phyloP scores from a whole-genome alignment of 371 early-diverging fungal genomes.

The Mucor sp. region DNA sequence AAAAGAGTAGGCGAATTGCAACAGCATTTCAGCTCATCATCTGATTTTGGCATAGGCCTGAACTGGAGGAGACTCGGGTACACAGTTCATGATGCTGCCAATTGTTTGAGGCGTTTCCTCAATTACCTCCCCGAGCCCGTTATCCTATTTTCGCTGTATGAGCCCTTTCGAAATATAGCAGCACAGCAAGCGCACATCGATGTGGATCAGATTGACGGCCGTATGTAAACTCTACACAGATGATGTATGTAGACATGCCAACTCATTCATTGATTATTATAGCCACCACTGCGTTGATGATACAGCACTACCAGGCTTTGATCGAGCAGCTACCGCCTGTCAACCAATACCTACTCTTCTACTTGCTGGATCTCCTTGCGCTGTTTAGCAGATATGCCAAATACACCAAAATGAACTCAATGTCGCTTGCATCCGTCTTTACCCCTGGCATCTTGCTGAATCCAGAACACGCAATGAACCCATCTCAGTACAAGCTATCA shows the following conservation, averaged over 20 bases:
- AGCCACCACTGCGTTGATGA: slow-evolving; percentile 20
- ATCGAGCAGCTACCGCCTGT: slow-evolving; percentile 54
- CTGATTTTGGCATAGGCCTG: slow-evolving; percentile 54
- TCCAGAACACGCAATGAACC: slow-evolving; percentile 54
- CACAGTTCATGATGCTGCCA: slow-evolving; percentile 65
- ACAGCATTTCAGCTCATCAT: slow-evolving; percentile 52
- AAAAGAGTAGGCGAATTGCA: slow-evolving; percentile 63
- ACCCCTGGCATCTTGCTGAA: slow-evolving; percentile 63
- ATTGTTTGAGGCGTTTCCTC: slow-evolving; percentile 58
- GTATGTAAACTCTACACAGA: background rate
- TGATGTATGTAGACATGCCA: background rate
- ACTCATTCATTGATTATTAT: slow-evolving; percentile 21
- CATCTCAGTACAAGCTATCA: slow-evolving; percentile 55
- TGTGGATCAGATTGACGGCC: background rate
- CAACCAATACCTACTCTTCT: slow-evolving; percentile 62
- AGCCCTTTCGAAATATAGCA: slow-evolving; percentile 47
- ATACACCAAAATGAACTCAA: slow-evolving; percentile 22
- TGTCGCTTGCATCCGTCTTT: slow-evolving; percentile 57
- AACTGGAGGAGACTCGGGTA: slow-evolving; percentile 51
- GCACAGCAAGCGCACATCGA: slow-evolving; percentile 6
- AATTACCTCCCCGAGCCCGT: slow-evolving; percentile 66
- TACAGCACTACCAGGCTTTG: slow-evolving; percentile 45
- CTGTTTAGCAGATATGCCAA: slow-evolving; percentile 50
- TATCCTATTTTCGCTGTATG: slow-evolving; percentile 54
- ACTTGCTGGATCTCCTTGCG: slow-evolving; percentile 58